phyloP scores from a whole-genome alignment of 805 yeast species.

The Ogataea naganishii region DNA sequence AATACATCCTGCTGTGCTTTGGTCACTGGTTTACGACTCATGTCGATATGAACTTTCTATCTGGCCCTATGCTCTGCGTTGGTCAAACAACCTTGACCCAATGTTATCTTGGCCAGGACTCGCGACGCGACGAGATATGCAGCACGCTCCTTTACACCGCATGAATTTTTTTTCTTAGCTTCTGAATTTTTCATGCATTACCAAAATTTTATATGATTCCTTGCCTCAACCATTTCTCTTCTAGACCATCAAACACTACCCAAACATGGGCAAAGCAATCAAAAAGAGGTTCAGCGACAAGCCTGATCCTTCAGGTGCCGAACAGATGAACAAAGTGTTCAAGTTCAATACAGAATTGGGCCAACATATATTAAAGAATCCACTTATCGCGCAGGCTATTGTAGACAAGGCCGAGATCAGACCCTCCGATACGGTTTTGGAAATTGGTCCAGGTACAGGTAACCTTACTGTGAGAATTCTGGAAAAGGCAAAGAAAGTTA shows the following conservation, averaged over 20 bases:
- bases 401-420: slow-evolving; percentile 92
- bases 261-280: slow-evolving; percentile 50
- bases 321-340: slow-evolving; percentile 75
- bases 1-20: no score
- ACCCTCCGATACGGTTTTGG: slow-evolving; percentile 88
- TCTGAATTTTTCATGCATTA: no score
- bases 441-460: slow-evolving; percentile 99
- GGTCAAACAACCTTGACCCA: no score
- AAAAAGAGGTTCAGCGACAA: slow-evolving; percentile 53
- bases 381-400: slow-evolving; percentile 94
- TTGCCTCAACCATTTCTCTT: no score
- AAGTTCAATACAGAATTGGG: slow-evolving; percentile 96
- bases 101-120: no score
- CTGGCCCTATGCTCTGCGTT: no score
- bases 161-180: no score
- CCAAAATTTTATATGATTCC: no score
- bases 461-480: slow-evolving; percentile 87
- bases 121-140: no score
- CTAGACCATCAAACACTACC: neutral
- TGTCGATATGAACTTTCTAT: no score
- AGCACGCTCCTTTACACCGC: no score
- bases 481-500: slow-evolving; percentile 88
- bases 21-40: no score
- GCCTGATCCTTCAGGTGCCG: slow-evolving; percentile 50
- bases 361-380: slow-evolving; percentile 94